phyloP scores from a whole-genome alignment of 306 rosid genomes.

The Acacia melanoxylon region DNA sequence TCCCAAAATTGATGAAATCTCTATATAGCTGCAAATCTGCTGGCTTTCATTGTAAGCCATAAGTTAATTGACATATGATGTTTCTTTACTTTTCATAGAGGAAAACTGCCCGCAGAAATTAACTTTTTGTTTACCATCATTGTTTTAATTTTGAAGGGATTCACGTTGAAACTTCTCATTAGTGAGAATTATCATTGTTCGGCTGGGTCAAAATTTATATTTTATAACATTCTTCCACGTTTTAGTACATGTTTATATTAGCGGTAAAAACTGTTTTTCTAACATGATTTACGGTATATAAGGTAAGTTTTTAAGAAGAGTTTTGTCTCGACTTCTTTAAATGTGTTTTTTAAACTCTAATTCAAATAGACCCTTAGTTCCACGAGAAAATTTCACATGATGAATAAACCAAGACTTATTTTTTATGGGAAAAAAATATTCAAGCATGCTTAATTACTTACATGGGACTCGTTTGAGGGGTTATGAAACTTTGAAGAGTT shows the following conservation, averaged over 20 bases:
- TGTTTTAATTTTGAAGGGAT: background rate
- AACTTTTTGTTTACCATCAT: background rate
- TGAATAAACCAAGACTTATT: background rate
- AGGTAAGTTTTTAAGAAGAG: too few species aligned
- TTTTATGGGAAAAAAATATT: background rate
- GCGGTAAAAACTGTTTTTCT: rapidly evolving
- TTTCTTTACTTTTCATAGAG: background rate
- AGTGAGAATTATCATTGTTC: background rate
- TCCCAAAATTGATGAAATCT: background rate
- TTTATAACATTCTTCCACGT: background rate
- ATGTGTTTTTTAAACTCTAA: too few species aligned
- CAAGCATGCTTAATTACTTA: background rate
- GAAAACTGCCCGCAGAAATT: background rate
- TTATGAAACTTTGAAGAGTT: background rate
- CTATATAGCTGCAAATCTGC: background rate
- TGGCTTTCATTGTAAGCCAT: background rate
- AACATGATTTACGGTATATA: too few species aligned
- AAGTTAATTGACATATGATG: background rate
- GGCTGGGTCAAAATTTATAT: background rate
- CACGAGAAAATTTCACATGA: background rate
- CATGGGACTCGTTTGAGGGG: background rate
- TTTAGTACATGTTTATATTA: too few species aligned
- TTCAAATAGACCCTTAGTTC: background rate
- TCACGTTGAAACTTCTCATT: background rate
- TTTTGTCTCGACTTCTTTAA: too few species aligned